Percentiles rank a stretch among this genome's conserved stretches.
Conservation (phyloP, 495 filamentous ascomycete species). For the Penicillium coffeae region DNA sequence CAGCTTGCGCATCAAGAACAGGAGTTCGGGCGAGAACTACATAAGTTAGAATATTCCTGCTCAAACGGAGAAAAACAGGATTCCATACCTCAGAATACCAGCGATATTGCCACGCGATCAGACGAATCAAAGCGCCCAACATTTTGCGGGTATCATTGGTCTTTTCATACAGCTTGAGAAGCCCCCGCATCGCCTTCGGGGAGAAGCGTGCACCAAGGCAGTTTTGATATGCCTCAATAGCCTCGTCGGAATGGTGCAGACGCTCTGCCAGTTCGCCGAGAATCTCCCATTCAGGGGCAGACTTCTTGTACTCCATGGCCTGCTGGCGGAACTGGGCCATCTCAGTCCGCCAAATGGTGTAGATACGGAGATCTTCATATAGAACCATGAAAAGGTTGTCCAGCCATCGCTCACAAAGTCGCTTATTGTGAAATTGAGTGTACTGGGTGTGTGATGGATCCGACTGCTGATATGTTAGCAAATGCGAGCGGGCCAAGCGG, state of each 20-base stretch:
- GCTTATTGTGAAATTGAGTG: constrained; percentile 85
- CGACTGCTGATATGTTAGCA: constrained; percentile 26
- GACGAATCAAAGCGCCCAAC: constrained; percentile 73
- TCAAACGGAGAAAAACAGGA: background rate
- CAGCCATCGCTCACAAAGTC: constrained; percentile 94
- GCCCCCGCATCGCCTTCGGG: constrained; percentile 81
- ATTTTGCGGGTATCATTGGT: constrained; percentile 69
- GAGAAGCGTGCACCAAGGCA: constrained; percentile 82
- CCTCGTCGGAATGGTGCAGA: constrained; percentile 84
- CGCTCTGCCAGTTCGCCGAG: constrained; percentile 89
- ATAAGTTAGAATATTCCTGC: background rate
- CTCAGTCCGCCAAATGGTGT: constrained; percentile 98
- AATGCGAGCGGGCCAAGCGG: background rate
- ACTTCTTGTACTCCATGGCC: constrained; percentile 89
- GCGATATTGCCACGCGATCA: constrained; percentile 96
- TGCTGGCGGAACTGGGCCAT: constrained; percentile 90
- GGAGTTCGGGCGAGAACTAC: constrained; percentile 86
- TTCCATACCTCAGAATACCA: constrained; percentile 93
- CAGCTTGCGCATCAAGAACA: constrained; percentile 80
- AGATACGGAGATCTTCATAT: constrained; percentile 95
- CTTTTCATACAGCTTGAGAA: constrained; percentile 72
- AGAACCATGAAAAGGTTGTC: constrained; percentile 99
- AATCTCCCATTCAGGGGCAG: constrained; percentile 96
- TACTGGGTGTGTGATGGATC: constrained; percentile 50
- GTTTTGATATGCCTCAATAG: constrained; percentile 83